These are phyloP conservation scores for Wallacemonas sp. DNA, from an alignment of 208 protist species.

Conservation along the genomic window DNA sequence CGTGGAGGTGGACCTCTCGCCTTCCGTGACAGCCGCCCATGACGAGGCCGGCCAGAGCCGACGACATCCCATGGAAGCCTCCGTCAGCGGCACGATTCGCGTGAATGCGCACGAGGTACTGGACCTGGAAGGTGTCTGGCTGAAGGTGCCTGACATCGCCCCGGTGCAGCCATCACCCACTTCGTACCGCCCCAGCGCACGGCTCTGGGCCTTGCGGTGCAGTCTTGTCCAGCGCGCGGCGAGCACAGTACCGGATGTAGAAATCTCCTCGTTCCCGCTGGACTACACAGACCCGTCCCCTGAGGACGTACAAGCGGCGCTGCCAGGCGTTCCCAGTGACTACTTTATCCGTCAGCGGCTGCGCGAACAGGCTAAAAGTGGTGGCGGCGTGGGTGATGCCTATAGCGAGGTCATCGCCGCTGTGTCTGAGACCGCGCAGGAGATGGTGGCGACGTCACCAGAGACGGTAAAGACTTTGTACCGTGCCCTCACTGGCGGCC, in stretches of 20 bases:
- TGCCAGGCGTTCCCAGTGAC: conserved; percentile 33
- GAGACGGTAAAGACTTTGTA: conserved; percentile 18
- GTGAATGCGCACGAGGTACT: conserved; percentile 36
- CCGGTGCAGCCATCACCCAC: conserved; percentile 12
- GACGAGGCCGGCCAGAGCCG: conserved; percentile 24
- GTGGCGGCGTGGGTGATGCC: not conserved
- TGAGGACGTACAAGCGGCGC: conserved; percentile 19
- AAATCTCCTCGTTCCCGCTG: conserved; percentile 18
- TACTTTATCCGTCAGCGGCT: conserved; percentile 10
- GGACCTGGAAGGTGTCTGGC: conserved; percentile 57
- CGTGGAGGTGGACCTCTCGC: conserved; percentile 56
- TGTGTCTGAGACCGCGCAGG: not conserved
- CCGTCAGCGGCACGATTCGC: conserved; percentile 39
- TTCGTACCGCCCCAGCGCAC: conserved; percentile 42
- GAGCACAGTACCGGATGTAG: not conserved
- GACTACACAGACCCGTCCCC: conserved; percentile 46
- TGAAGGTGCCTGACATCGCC: conserved; percentile 32
- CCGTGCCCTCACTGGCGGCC: conserved; percentile 17
- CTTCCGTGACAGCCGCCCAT: conserved; percentile 37
- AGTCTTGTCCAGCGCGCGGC: conserved; percentile 32
- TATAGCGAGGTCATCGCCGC: conserved; percentile 1
- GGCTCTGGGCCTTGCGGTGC: conserved; percentile 62
- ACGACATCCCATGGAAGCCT: conserved; percentile 32
- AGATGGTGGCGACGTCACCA: conserved; percentile 5
- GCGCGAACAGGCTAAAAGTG: not conserved